phyloP scores from a whole-genome alignment of 495 filamentous ascomycete genomes.

The Aspergillus homomorphus region DNA sequence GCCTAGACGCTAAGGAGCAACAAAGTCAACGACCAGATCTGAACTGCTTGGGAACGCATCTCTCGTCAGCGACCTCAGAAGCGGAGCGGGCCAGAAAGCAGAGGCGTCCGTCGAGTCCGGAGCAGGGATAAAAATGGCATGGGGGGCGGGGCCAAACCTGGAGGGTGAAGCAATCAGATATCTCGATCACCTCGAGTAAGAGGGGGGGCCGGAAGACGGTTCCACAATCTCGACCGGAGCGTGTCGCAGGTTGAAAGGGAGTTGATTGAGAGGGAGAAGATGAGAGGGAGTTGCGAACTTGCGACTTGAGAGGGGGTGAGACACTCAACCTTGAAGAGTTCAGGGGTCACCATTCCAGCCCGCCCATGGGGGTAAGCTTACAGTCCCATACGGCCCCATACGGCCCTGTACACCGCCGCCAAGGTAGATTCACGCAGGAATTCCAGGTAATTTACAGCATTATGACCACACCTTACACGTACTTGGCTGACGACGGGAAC shows the following conservation, averaged over 20 bases:
- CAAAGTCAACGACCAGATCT: neutral
- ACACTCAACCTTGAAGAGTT: neutral
- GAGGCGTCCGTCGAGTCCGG: neutral
- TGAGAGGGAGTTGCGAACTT: neutral
- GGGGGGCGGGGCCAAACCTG: neutral
- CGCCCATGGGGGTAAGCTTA: neutral
- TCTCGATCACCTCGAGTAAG: neutral
- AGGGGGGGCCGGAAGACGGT: neutral
- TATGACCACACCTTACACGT: slow-evolving; percentile 15
- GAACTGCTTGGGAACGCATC: neutral
- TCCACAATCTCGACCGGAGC: neutral
- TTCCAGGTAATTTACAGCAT: slow-evolving; percentile 3
- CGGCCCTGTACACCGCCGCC: neutral
- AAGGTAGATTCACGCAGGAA: neutral
- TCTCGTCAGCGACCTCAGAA: neutral
- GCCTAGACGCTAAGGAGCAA: neutral
- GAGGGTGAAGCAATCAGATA: neutral
- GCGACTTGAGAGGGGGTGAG: too few species aligned
- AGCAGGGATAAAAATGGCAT: neutral
- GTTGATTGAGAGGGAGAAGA: neutral
- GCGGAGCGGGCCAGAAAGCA: neutral
- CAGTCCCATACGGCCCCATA: neutral
- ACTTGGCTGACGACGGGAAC: slow-evolving; percentile 20
- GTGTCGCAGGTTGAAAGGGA: neutral
- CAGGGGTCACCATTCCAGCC: neutral